Percentiles rank a stretch among this genome's conserved stretches.
Evolutionary conservation across 192 early-diverging fungal genomes (phyloP).

Genomic region (Pilobolus umbonatus): DNA sequence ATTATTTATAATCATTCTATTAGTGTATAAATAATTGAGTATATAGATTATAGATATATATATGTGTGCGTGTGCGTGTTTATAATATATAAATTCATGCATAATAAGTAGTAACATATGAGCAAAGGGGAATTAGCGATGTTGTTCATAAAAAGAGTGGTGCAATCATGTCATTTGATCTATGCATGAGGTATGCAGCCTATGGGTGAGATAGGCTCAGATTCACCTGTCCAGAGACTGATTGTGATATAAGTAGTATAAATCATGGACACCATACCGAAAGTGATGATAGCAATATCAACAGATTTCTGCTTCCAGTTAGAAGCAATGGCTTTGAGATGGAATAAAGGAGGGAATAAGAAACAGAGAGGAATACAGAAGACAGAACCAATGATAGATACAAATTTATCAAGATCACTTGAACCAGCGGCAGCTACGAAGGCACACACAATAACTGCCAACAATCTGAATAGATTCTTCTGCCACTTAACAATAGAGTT

Average conservation of each 20-base stretch:
- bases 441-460: constrained; percentile 50
- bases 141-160: no score
- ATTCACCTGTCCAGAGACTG: constrained; percentile 45
- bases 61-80: no score
- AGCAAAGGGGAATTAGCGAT: no score
- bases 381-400: constrained; percentile 53
- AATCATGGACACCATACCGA: constrained; percentile 67
- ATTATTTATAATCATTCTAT: no score
- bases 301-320: constrained; percentile 41
- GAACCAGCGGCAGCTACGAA: constrained; percentile 54
- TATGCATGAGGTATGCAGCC: constrained; percentile 3
- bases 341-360: constrained; percentile 74
- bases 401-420: constrained; percentile 68
- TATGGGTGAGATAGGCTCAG: constrained; percentile 1
- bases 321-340: constrained; percentile 53
- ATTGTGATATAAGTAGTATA: constrained; percentile 81
- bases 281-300: constrained; percentile 58
- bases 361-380: constrained; percentile 70
- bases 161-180: no score
- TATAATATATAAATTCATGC: no score
- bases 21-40: no score
- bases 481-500: constrained; percentile 62
- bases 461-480: constrained; percentile 62
- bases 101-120: no score
- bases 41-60: no score